Conservation (phyloP, 2,329 filamentous ascomycete species). For the Pyrenophora seminiperda region DNA sequence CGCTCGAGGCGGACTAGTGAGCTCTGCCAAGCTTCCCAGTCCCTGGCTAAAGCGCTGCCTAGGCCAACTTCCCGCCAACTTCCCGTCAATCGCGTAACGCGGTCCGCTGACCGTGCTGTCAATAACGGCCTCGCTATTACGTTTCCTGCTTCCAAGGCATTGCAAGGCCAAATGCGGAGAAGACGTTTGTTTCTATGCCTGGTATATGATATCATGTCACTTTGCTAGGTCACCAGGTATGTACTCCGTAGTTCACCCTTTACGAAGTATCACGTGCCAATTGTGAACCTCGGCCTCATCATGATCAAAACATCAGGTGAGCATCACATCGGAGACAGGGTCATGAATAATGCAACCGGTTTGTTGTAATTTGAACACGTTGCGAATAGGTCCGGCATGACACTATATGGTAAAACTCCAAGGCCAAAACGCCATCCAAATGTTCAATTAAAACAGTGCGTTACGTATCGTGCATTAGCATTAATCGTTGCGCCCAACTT, state of each 20-base stretch:
- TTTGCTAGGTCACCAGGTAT: too few species aligned
- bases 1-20: slow-evolving; percentile 2
- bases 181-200: too few species aligned
- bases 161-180: too few species aligned
- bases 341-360: background rate
- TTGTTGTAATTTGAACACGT: slow-evolving; percentile 23
- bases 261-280: too few species aligned
- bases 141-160: background rate
- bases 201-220: too few species aligned
- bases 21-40: background rate
- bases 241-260: too few species aligned
- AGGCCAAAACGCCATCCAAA: slow-evolving; percentile 34
- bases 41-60: background rate
- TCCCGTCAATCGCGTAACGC: slow-evolving; percentile 4
- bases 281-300: too few species aligned
- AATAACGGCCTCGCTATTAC: background rate
- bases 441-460: slow-evolving; percentile 9
- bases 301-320: too few species aligned
- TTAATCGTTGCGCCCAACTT: slow-evolving; percentile 20
- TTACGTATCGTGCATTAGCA: slow-evolving; percentile 23
- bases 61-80: background rate
- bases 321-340: too few species aligned
- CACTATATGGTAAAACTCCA: slow-evolving; percentile 25
- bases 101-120: background rate
- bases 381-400: slow-evolving; percentile 28